phyloP scores from a whole-genome alignment of 169 alveolate genomes.

The Eimeria acervulina region DNA sequence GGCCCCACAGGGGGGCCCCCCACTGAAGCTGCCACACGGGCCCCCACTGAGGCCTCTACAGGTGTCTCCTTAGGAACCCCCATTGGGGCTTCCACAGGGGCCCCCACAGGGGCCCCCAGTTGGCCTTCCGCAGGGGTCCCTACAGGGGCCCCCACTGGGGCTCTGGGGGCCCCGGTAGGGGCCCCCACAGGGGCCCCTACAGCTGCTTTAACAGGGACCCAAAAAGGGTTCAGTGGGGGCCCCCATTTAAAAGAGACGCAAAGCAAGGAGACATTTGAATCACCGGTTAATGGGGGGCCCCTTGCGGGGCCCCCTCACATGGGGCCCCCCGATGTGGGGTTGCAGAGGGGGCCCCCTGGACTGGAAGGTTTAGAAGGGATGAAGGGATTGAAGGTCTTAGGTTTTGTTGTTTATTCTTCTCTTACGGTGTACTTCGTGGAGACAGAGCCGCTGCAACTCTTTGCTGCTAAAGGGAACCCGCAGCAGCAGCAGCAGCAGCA shows the following conservation, averaged over 20 bases:
- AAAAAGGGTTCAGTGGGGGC: background rate
- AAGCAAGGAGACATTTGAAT: too few species aligned
- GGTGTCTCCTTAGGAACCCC: too few species aligned
- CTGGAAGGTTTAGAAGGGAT: background rate
- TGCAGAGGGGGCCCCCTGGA: background rate
- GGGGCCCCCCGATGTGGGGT: background rate
- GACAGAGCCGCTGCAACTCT: background rate
- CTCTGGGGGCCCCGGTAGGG: background rate
- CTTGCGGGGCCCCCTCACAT: background rate
- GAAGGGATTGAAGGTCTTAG: background rate
- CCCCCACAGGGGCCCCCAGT: background rate
- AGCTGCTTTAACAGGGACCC: background rate
- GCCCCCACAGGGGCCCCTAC: background rate
- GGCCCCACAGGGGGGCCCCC: background rate
- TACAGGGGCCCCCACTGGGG: background rate
- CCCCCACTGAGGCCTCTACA: background rate
- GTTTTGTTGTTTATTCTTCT: background rate
- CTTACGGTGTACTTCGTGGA: background rate
- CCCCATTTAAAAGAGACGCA: background rate
- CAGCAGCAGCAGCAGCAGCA: conserved; percentile 5
- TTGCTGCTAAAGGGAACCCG: background rate
- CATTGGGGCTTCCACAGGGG: background rate
- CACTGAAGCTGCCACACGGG: too few species aligned
- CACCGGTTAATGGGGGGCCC: conserved; percentile 6
- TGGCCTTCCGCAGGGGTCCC: background rate